Evolutionary conservation across 305 asterid species (phyloP).

Genomic region (Striga hermonthica): DNA sequence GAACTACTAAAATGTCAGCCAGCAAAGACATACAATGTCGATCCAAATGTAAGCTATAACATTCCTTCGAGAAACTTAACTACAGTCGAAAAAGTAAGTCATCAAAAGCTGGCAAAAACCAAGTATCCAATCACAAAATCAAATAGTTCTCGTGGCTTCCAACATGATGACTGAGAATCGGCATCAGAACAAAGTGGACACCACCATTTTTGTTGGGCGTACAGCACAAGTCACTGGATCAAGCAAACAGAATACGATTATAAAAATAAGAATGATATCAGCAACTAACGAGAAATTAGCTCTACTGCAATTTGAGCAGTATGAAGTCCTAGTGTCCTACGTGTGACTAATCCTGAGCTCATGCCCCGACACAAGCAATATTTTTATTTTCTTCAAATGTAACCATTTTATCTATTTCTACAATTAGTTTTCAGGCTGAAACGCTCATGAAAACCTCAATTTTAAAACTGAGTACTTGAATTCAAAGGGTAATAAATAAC

Average conservation of each 20-base stretch:
- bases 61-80: constrained; percentile 1
- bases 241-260: constrained; percentile 3
- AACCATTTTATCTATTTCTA: neutral
- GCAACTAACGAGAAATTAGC: neutral
- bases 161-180: neutral
- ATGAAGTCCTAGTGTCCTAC: neutral
- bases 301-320: neutral
- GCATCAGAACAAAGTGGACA: neutral
- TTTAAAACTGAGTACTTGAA: neutral
- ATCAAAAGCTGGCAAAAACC: neutral
- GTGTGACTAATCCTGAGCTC: neutral
- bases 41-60: constrained; percentile 1
- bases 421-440: neutral
- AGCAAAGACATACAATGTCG: neutral
- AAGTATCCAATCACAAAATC: neutral
- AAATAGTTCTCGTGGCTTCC: neutral
- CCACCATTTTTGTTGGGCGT: neutral
- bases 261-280: neutral
- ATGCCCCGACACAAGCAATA: neutral
- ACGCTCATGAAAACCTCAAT: neutral
- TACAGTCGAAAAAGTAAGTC: constrained; percentile 1
- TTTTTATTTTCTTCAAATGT: neutral
- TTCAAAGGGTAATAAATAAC: neutral
- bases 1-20: neutral
- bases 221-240: constrained; percentile 3